Evolutionary conservation across 2,329 filamentous ascomycete genomes (phyloP).

Genomic region (Neofusicoccum umdonicola): DNA sequence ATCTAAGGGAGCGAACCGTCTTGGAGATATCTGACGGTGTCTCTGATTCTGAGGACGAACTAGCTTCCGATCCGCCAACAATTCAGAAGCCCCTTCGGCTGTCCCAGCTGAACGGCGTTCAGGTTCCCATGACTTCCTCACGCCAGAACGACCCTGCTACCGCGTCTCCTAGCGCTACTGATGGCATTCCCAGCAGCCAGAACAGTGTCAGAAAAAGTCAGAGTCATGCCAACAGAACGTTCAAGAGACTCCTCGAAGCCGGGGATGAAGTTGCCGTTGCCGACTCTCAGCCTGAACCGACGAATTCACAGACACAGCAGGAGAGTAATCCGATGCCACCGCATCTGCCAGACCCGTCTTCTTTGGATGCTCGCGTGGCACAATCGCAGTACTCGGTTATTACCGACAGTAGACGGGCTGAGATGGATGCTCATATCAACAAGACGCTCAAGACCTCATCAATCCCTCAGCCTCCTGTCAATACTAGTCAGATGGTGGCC

Average conservation of each 20-base stretch:
- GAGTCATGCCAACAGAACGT: neutral
- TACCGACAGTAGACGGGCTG: neutral
- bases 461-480: conserved; percentile 28
- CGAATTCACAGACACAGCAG: conserved; percentile 22
- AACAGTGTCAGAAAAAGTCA: neutral
- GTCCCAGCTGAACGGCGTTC: conserved; percentile 23
- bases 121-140: conserved; percentile 39
- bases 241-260: neutral
- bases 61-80: conserved; percentile 22
- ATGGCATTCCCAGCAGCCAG: neutral
- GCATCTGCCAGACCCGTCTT: conserved; percentile 35
- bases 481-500: conserved; percentile 19
- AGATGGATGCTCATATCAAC: conserved; percentile 18
- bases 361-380: conserved; percentile 35
- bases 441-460: conserved; percentile 20
- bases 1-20: conserved; percentile 17
- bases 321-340: conserved; percentile 30
- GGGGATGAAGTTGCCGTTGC: conserved; percentile 38
- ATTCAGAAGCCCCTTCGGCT: conserved; percentile 18
- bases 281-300: conserved; percentile 43
- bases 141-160: conserved; percentile 22
- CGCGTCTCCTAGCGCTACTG: neutral
- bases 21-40: conserved; percentile 24
- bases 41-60: conserved; percentile 30
- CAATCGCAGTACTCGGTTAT: conserved; percentile 28